Base-by-base conservation (phyloP, 805 yeast genomes). In the Metschnikowia bowlesiae region DNA sequence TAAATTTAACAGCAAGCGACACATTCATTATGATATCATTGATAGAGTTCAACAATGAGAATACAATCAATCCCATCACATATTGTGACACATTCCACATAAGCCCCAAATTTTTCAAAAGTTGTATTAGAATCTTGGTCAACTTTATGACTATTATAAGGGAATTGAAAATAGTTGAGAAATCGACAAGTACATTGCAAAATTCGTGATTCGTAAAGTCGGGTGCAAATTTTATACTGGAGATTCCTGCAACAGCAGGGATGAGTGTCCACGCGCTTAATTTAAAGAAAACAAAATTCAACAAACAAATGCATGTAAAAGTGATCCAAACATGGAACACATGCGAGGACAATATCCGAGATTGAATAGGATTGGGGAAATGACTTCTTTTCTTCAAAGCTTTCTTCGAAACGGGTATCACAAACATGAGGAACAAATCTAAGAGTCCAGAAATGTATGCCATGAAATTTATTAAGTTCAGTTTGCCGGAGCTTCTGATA, bases 21-120 rank as follows among this genome's bases (percentile, higher is more conserved):
- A 71, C 58, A 53, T 80, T 78, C n/a, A 81, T 74, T 31, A 79
- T 68, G 35, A 79, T 61, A 54, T 80, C 84, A 29, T 80, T 81
- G 33, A 78, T 63, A 4, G 81, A 78, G 53, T 79, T 80, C 33
- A 80, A 77, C 28, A 79, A 55, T 3, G 83, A 73, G 49, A 80
- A 69, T 2, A 79, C 65, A 1, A 80, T 63, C 30, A 79, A 61
- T 2, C 84, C 84, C 46, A 80, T 59, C 10, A 77, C 49, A 31
- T 79, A 76, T 52, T 80, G 83, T 13, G 73, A 67, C 4, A 80
- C 66, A 18, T 62, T 54, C 60, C 76, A 69, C 26, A 79, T 64
- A 6, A 70, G 51, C 1, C 81, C 84, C 32, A 73, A 56, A 53
- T 77, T 76, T 52, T 75, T 76, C 37, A 80, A 52, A 6, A 69